Evolutionary conservation across 75 land plant species (phyloP), one percentile per base, ranked within the genome.

Genomic region (Pseudotsuga menziesii): DNA sequence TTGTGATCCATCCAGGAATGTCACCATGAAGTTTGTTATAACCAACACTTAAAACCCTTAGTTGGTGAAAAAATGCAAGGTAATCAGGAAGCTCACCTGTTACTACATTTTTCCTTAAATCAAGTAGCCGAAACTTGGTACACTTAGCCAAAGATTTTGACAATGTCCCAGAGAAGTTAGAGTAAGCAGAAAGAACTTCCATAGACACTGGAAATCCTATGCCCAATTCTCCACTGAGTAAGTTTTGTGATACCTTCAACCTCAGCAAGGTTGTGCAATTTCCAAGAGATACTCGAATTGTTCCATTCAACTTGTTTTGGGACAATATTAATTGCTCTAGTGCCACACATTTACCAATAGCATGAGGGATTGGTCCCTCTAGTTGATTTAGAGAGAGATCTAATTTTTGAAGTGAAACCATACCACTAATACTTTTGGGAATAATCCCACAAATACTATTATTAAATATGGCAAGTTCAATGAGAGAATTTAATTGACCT

Each of bases 311-410:
- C 13, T 52, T n/a, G 27, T 82, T 82, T 6, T 60, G 2, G 0
- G 41, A n/a, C 67, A 82, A 15, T 27, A 66, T 56, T 0, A 81
- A 23, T 4, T 78, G 74, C 36, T 69, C 71, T 19, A 81, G 9
- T 25, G 67, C 58, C 44, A 57, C 80, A 58, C 73, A 35, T 26
- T 72, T 60, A 19, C 75, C 78, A 22, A 81, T 54, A 15, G 41
- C 22, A 0, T 15, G 17, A 13, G 82, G 82, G 27, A 81, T 81
- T 36, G 26, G 67, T 25, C 82, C 82, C 12, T 13, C 57, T 3
- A 81, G 32, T 22, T 70, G 61, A 44, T 81, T 81, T 55, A 57
- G 9, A n/a, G 82, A 81, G 73, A 77, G 48, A 67, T 81, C 82
- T 32, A 81, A 78, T 48, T 76, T 76, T 41, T 54, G 2, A 41